Base-by-base conservation (phyloP, 2,329 filamentous ascomycete genomes). In the Trichoderma afroharzianum region DNA sequence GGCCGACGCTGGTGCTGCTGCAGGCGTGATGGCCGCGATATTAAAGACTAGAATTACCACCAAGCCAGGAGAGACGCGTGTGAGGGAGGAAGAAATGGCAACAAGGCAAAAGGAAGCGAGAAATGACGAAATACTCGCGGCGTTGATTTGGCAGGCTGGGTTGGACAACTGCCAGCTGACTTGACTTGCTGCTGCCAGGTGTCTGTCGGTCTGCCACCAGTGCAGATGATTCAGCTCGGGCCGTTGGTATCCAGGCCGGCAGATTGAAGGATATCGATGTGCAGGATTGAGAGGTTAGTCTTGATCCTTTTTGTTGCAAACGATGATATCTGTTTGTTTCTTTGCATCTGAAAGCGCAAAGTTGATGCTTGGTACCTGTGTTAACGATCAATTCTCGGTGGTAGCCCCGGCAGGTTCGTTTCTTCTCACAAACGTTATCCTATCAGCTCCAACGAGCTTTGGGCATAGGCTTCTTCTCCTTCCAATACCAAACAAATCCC, bases 21-120 rank as follows among this genome's bases (percentile, higher is more conserved):
- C 71, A 72, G 71, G 71, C 71, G 68, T 72, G 71, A 71, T 67
- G 59, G 70, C 39, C 24, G 33, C 30, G 36, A 55, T 53, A 26
- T 53, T 14, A 30, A 30, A 18, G 43, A 39, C 32, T 21, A 14
- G 57, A 63, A 71, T 21, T 30, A 32, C 15, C 24, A 66, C 21
- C 6, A 30, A 58, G 21, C 67, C 47, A 62, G 61, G 47, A 62
- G 33, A 30, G 32, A 71, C 39, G 58, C 39, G 33, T 26, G 36
- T 55, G 69, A n/a, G 36, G 47, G 63, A 61, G 69, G 62, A 63
- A 69, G 70, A 73, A 68, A 39, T 30, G 21, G 7, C 47, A 30
- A 72, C 30, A 12, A 47, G 53, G 36, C 43, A 59, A 68, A 18
- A 4, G 9, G 69, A 73, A 73, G 72, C 72, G 72, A 73, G 63